Percentiles rank a stretch among this genome's conserved stretches.
These are phyloP conservation scores for Hypoxylon fuscum DNA, from an alignment of 495 filamentous ascomycete genomes.

Conservation along the genomic window DNA sequence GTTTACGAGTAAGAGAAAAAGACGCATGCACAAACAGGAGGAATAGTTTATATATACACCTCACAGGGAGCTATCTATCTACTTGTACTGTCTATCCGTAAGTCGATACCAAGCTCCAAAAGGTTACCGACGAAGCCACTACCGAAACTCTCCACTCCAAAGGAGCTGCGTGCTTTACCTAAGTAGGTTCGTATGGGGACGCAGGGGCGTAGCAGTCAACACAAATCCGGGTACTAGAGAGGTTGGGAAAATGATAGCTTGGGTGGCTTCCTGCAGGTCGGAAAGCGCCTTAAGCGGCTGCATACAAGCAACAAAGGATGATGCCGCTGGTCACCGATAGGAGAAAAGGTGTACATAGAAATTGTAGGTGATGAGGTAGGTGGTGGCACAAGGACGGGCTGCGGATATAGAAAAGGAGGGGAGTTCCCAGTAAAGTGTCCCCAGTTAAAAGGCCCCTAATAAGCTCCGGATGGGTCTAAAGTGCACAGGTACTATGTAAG, in stretches of 20 bases:
- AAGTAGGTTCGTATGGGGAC: conserved; percentile 13
- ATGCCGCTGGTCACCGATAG: conserved; percentile 31
- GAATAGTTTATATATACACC: conserved; percentile 24
- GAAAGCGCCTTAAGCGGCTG: conserved; percentile 38
- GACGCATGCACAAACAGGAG: conserved; percentile 6
- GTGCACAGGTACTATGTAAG: neutral
- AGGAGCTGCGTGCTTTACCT: conserved; percentile 16
- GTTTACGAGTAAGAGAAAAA: conserved; percentile 20
- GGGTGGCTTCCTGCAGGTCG: conserved; percentile 28
- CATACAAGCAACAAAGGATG: conserved; percentile 1
- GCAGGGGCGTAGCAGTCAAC: conserved; percentile 31
- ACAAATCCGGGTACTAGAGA: conserved; percentile 25
- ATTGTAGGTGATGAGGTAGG: conserved; percentile 19
- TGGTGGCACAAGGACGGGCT: conserved; percentile 16
- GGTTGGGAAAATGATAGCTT: conserved; percentile 2
- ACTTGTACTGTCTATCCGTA: neutral
- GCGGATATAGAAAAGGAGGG: conserved; percentile 19
- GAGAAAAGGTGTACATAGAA: conserved; percentile 2
- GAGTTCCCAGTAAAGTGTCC: conserved; percentile 34
- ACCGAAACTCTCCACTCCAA: conserved; percentile 19
- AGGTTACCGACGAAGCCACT: conserved; percentile 20
- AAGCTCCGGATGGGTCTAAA: conserved; percentile 26
- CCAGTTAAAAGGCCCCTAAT: conserved; percentile 18
- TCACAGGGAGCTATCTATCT: conserved; percentile 13
- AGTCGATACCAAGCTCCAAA: conserved; percentile 5